A percentile compares a stretch with the other conserved stretches of the same genome.
These are phyloP conservation scores for Kurtzmaniella quercitrusa DNA, from an alignment of 1,139 yeast genomes.

Conservation along the genomic window DNA sequence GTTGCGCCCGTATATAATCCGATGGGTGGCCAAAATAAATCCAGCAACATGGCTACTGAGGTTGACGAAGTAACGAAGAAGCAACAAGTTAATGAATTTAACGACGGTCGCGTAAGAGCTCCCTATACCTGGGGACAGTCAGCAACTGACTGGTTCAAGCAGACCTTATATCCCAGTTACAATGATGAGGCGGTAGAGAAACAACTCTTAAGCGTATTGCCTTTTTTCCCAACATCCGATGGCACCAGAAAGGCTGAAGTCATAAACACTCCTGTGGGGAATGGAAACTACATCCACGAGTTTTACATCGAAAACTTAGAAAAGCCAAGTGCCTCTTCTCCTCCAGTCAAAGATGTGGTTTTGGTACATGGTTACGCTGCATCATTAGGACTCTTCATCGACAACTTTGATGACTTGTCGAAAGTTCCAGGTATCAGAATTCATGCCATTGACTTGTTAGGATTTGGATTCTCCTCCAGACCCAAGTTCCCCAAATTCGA, in stretches of 20 bases:
- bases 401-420: slow-evolving; percentile 36
- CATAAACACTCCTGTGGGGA: slow-evolving; percentile 46
- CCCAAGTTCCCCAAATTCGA: slow-evolving; percentile 35
- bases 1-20: not conserved
- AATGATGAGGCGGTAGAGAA: slow-evolving; percentile 29
- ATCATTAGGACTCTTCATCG: slow-evolving; percentile 40
- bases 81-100: slow-evolving; percentile 10
- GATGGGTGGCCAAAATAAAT: slow-evolving; percentile 1
- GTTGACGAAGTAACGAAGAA: slow-evolving; percentile 4
- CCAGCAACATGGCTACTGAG: slow-evolving; percentile 3
- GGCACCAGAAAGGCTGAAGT: slow-evolving; percentile 45
- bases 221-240: slow-evolving; percentile 56
- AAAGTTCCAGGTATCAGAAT: slow-evolving; percentile 39
- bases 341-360: slow-evolving; percentile 29
- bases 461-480: slow-evolving; percentile 43
- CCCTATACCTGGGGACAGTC: slow-evolving; percentile 28
- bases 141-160: slow-evolving; percentile 36
- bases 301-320: slow-evolving; percentile 41
- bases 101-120: slow-evolving; percentile 16
- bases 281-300: slow-evolving; percentile 54
- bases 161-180: slow-evolving; percentile 19
- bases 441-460: slow-evolving; percentile 43
- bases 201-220: slow-evolving; percentile 40
- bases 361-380: slow-evolving; percentile 48
- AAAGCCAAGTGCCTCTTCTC: slow-evolving; percentile 10